Percentiles rank a stretch among this genome's conserved stretches.
Conservation (phyloP, 345 rosid genomes). For the Salix caprea region DNA sequence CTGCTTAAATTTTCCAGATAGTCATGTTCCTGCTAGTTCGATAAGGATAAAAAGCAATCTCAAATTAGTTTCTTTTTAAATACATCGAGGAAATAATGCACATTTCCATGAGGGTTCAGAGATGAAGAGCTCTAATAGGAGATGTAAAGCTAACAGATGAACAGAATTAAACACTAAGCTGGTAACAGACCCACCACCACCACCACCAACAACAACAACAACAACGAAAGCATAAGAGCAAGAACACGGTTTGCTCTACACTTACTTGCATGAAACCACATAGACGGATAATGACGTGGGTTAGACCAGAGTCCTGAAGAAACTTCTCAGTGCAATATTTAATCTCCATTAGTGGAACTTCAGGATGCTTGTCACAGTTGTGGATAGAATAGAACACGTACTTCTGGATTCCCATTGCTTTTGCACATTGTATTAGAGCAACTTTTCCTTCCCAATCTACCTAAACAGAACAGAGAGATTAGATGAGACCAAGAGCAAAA, state of each 20-base stretch:
- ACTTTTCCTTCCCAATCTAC: slow-evolving; percentile 99
- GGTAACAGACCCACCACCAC: too few species aligned
- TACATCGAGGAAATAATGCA: too few species aligned
- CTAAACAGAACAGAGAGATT: slow-evolving; percentile 50
- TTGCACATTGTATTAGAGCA: slow-evolving; percentile 93
- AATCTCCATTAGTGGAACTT: slow-evolving; percentile 95
- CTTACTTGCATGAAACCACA: slow-evolving; percentile 97
- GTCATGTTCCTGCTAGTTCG: too few species aligned
- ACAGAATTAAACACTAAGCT: too few species aligned
- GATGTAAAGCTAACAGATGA: too few species aligned
- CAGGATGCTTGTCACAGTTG: slow-evolving; percentile 97
- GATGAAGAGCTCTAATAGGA: too few species aligned
- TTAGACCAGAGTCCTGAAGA: slow-evolving; percentile 68
- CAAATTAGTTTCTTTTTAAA: too few species aligned
- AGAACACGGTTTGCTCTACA: background rate
- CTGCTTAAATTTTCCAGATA: background rate
- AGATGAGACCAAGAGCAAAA: background rate
- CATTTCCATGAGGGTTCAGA: too few species aligned
- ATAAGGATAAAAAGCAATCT: too few species aligned
- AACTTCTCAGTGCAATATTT: slow-evolving; percentile 93
- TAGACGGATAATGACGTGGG: slow-evolving; percentile 60
- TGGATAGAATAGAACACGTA: slow-evolving; percentile 85
- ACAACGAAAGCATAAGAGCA: too few species aligned
- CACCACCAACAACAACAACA: too few species aligned
- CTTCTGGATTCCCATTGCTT: slow-evolving; percentile 97